Percentiles rank a stretch among this genome's conserved stretches.
These are phyloP conservation scores for Ilyonectria sp. DNA, from an alignment of 2,329 filamentous ascomycete species.

Conservation along the genomic window DNA sequence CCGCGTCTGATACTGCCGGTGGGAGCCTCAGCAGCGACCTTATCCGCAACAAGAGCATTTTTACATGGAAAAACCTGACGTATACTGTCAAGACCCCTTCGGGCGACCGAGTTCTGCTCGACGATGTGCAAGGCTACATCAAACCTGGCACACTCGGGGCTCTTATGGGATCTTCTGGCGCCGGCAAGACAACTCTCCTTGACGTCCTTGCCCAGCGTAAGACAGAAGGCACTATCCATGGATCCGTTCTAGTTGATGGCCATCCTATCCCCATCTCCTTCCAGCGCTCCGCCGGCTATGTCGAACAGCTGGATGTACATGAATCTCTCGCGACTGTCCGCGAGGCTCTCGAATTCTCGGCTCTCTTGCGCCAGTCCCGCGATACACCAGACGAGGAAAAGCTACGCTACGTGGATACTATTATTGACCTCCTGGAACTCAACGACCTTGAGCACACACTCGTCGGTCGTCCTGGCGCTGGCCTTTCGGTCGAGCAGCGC, in stretches of 20 bases:
- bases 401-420: conserved; percentile 81
- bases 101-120: conserved; percentile 78
- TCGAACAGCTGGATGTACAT: conserved; percentile 87
- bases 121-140: conserved; percentile 87
- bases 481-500: conserved; percentile 67
- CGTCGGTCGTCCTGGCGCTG: conserved; percentile 65
- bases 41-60: conserved; percentile 75
- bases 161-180: conserved; percentile 86
- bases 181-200: conserved; percentile 88
- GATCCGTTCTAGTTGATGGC: conserved; percentile 84
- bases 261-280: conserved; percentile 80
- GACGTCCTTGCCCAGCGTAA: conserved; percentile 87
- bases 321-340: conserved; percentile 81
- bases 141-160: conserved; percentile 85
- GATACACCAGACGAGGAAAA: conserved; percentile 77
- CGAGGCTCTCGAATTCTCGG: conserved; percentile 83
- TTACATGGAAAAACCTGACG: conserved; percentile 81
- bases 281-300: conserved; percentile 85
- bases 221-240: conserved; percentile 82
- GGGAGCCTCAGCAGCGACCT: conserved; percentile 53
- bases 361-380: conserved; percentile 79
- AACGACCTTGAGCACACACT: conserved; percentile 63
- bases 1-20: conserved; percentile 9
- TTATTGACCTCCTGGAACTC: conserved; percentile 76
- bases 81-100: conserved; percentile 77